Conservation (phyloP, 192 early-diverging fungal species). For the Lunasporangiospora selenospora region DNA sequence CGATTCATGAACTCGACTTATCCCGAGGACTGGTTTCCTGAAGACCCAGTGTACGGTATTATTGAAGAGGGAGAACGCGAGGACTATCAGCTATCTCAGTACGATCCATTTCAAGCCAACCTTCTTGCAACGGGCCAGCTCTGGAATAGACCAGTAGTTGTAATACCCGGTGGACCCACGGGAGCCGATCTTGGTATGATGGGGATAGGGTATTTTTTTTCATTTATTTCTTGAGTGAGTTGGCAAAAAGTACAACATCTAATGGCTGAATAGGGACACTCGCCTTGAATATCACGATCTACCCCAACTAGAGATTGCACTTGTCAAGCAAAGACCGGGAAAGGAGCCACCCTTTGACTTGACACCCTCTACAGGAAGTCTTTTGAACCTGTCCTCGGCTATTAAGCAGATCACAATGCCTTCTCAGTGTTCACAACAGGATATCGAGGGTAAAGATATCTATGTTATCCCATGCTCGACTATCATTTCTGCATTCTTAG, state of each 20-base stretch:
- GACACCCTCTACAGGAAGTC: slow-evolving; percentile 4
- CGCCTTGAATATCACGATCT: too few relatives aligned
- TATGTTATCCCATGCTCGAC: too few relatives aligned
- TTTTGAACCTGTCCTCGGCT: slow-evolving; percentile 10
- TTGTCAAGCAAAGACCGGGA: slow-evolving; percentile 2
- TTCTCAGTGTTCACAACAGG: neutral
- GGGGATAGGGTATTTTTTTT: neutral
- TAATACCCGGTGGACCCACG: slow-evolving; percentile 12
- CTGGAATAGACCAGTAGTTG: slow-evolving; percentile 17
- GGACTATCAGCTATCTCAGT: slow-evolving; percentile 10
- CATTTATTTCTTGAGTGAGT: neutral
- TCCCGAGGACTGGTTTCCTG: neutral
- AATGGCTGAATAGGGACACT: too few relatives aligned
- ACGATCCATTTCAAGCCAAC: slow-evolving; percentile 28
- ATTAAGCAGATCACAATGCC: slow-evolving; percentile 21
- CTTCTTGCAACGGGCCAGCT: slow-evolving; percentile 5
- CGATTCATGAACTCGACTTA: neutral
- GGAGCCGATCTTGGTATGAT: slow-evolving; percentile 19
- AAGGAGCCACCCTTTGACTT: slow-evolving; percentile 14
- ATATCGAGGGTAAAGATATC: slow-evolving; percentile 6
- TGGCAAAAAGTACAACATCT: too few relatives aligned
- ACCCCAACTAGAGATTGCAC: slow-evolving; percentile 5
- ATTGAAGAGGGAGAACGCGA: slow-evolving; percentile 2
- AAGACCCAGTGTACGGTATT: neutral
- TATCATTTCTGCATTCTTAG: neutral